Evolutionary conservation across 306 rosid genomes (phyloP).

Genomic region (Casuarina glauca): DNA sequence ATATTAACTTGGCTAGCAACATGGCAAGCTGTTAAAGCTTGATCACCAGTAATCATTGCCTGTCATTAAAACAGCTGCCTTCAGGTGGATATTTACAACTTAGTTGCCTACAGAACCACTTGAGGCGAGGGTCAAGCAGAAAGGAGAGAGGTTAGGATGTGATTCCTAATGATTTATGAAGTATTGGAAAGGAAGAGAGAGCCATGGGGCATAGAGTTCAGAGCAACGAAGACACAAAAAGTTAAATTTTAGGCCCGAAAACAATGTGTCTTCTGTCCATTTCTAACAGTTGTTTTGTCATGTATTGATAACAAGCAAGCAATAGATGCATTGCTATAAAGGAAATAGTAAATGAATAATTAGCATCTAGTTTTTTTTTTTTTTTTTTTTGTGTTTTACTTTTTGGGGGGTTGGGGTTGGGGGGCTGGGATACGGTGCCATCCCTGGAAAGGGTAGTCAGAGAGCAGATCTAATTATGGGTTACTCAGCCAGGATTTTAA

Average conservation of each 20-base stretch:
- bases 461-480: background rate
- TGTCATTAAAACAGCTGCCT: conserved; percentile 8
- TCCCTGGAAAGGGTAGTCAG: background rate
- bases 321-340: background rate
- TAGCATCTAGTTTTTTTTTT: background rate
- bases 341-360: background rate
- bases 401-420: too few relatives aligned
- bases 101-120: background rate
- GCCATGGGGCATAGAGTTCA: background rate
- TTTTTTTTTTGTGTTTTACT: too few relatives aligned
- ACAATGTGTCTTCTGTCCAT: background rate
- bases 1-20: conserved; percentile 97
- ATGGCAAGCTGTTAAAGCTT: conserved; percentile 99
- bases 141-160: background rate
- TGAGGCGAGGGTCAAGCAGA: background rate
- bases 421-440: too few relatives aligned
- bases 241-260: background rate
- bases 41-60: conserved; percentile 99
- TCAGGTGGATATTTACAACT: background rate
- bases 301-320: background rate
- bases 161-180: background rate
- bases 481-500: background rate
- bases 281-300: background rate
- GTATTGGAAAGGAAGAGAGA: background rate
- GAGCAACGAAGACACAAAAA: background rate